phyloP scores from a whole-genome alignment of 148 eudicot genomes.

The Rhododendron vialii region DNA sequence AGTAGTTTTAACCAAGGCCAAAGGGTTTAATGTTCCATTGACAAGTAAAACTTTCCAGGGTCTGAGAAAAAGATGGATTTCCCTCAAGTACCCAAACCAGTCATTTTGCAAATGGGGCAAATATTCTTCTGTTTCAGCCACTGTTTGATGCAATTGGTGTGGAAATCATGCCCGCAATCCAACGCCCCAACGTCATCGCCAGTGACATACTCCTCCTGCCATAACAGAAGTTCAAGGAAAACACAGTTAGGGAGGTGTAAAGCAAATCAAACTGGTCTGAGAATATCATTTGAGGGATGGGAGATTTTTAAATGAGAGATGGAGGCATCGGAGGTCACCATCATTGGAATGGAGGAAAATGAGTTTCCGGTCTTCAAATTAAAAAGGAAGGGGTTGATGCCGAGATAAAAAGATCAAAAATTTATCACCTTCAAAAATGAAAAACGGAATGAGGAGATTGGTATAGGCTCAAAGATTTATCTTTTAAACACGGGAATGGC shows the following conservation, averaged over 20 bases:
- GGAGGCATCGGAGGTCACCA: not conserved
- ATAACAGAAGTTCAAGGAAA: not conserved
- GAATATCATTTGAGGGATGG: not conserved
- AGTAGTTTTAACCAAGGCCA: slow-evolving; percentile 3
- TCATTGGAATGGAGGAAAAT: not conserved
- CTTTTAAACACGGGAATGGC: not conserved
- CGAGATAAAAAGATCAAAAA: not conserved
- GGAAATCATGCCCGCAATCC: slow-evolving; percentile 73
- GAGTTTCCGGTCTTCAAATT: not conserved
- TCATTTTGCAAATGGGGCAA: slow-evolving; percentile 66
- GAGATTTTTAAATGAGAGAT: not conserved
- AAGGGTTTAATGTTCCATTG: slow-evolving; percentile 5
- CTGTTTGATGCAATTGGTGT: slow-evolving; percentile 55
- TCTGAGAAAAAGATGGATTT: not conserved
- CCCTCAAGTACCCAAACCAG: slow-evolving; percentile 34
- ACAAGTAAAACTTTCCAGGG: not conserved
- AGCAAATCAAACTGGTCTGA: not conserved
- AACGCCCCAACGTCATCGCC: slow-evolving; percentile 58
- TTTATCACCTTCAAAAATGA: not conserved
- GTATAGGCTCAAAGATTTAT: not conserved
- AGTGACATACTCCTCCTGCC: slow-evolving; percentile 48
- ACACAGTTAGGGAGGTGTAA: not conserved
- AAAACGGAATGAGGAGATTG: not conserved
- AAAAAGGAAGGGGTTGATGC: not conserved
- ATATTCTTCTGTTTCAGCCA: slow-evolving; percentile 60